Percentiles rank a stretch among this genome's conserved stretches.
phyloP scores from a whole-genome alignment of 257 asterid genomes.

The Penstemon newberryi region DNA sequence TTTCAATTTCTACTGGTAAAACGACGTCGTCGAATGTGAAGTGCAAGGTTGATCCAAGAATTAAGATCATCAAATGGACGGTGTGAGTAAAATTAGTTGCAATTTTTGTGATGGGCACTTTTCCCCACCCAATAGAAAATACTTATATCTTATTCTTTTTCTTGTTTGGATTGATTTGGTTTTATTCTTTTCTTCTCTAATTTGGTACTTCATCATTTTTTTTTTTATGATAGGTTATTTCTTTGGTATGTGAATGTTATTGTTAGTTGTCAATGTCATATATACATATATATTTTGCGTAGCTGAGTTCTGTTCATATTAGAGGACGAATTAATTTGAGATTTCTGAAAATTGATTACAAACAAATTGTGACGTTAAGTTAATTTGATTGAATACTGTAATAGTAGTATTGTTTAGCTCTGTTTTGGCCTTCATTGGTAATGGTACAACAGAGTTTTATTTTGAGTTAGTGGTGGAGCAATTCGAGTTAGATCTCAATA shows the following conservation, averaged over 20 bases:
- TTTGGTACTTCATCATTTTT: background rate
- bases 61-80: slow-evolving; percentile 79
- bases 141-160: slow-evolving; percentile 5
- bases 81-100: slow-evolving; percentile 34
- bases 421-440: no score
- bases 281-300: background rate
- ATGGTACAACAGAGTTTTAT: no score
- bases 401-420: no score
- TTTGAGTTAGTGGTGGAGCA: no score
- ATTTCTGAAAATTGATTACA: background rate
- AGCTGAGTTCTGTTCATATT: background rate
- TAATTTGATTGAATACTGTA: no score
- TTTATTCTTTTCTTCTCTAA: background rate
- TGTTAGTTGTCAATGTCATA: background rate
- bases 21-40: slow-evolving; percentile 49
- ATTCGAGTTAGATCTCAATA: no score
- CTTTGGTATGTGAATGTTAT: background rate
- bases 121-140: background rate
- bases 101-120: slow-evolving; percentile 30
- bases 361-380: background rate
- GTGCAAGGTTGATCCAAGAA: slow-evolving; percentile 65
- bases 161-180: slow-evolving; percentile 8
- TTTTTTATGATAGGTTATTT: background rate
- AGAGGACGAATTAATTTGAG: background rate
- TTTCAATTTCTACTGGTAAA: slow-evolving; percentile 53